phyloP scores from a whole-genome alignment of 1,284 basidiomycete species.

The Dichomitus squalens region DNA sequence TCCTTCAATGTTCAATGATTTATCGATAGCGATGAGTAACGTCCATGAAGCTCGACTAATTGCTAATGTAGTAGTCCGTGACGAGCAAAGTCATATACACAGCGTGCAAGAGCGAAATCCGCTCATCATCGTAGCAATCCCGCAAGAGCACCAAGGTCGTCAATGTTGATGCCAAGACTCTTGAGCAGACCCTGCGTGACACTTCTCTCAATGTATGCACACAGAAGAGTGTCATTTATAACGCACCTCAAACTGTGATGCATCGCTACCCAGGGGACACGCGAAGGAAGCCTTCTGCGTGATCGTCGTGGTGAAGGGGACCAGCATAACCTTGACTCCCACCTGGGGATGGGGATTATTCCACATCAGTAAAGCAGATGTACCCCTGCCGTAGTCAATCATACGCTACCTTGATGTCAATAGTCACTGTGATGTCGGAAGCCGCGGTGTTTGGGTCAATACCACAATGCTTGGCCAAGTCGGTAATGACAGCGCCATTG shows the following conservation, averaged over 20 bases:
- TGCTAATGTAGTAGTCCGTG: slow-evolving; percentile 14
- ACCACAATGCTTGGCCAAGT: slow-evolving; percentile 74
- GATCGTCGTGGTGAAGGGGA: slow-evolving; percentile 72
- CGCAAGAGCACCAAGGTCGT: slow-evolving; percentile 4
- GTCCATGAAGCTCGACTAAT: slow-evolving; percentile 16
- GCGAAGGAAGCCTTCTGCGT: slow-evolving; percentile 65
- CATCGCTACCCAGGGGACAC: slow-evolving; percentile 56
- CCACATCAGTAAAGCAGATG: not conserved
- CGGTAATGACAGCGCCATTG: slow-evolving; percentile 58
- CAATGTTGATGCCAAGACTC: slow-evolving; percentile 16
- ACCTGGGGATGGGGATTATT: slow-evolving; percentile 43
- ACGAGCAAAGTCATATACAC: slow-evolving; percentile 1
- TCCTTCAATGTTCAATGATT: not conserved
- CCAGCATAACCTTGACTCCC: slow-evolving; percentile 61
- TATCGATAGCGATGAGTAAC: slow-evolving; percentile 9
- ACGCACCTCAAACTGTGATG: slow-evolving; percentile 39
- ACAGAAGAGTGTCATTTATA: not conserved
- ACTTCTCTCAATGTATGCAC: not conserved
- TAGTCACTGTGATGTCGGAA: slow-evolving; percentile 66
- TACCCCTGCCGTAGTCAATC: too few species aligned
- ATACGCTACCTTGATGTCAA: slow-evolving; percentile 61
- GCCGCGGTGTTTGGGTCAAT: slow-evolving; percentile 40
- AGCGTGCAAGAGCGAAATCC: slow-evolving; percentile 1
- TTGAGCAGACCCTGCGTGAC: slow-evolving; percentile 13
- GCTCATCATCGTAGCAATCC: slow-evolving; percentile 3